Conservation (phyloP, 1,139 yeast species). For the Suhomyces anneliseae region DNA sequence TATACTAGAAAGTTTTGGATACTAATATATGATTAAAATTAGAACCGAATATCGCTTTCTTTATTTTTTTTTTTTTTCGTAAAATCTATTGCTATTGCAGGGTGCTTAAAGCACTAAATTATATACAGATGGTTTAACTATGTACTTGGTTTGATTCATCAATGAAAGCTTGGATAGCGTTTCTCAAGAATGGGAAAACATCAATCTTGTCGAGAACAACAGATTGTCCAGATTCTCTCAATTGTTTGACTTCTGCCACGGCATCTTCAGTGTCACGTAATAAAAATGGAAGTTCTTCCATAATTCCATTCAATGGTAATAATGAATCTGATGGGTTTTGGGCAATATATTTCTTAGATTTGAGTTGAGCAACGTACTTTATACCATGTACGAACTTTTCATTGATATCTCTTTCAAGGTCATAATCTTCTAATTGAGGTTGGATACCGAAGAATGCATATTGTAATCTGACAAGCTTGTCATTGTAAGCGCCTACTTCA, state of each 20-base stretch:
- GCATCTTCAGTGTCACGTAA: slow-evolving; percentile 52
- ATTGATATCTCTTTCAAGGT: slow-evolving; percentile 52
- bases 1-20: no score
- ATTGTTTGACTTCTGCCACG: slow-evolving; percentile 48
- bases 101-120: neutral
- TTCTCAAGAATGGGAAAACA: slow-evolving; percentile 41
- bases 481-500: slow-evolving; percentile 62
- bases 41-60: no score
- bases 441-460: slow-evolving; percentile 78
- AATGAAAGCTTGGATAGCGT: slow-evolving; percentile 29
- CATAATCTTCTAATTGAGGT: slow-evolving; percentile 46
- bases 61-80: no score
- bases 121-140: slow-evolving; percentile 7
- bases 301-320: slow-evolving; percentile 39
- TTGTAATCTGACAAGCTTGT: slow-evolving; percentile 73
- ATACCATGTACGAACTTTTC: slow-evolving; percentile 64
- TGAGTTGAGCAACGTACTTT: slow-evolving; percentile 63
- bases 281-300: slow-evolving; percentile 48
- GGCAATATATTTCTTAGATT: slow-evolving; percentile 40
- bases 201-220: slow-evolving; percentile 39
- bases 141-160: slow-evolving; percentile 9
- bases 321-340: slow-evolving; percentile 21
- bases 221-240: slow-evolving; percentile 35
- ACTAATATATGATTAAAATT: no score
- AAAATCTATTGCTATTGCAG: neutral